A percentile compares a stretch with the other conserved stretches of the same genome.
Conservation (phyloP, 345 rosid genomes). For the Brassica juncea region DNA sequence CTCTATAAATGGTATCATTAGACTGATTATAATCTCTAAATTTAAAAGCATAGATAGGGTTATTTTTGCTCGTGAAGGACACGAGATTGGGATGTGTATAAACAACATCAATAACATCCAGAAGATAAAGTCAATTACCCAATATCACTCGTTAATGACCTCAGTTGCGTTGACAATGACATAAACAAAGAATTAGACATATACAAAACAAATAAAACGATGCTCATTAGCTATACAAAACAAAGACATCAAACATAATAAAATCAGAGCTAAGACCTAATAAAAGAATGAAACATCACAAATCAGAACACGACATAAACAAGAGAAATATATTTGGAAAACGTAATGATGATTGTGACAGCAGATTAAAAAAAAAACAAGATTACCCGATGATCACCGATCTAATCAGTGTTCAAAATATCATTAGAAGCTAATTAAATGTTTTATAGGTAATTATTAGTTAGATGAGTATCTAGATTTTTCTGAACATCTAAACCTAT, state of each 20-base stretch:
- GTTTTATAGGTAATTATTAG: too few species aligned
- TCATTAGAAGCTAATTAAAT: too few species aligned
- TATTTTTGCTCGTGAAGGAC: background rate
- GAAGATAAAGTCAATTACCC: background rate
- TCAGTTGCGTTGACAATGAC: slow-evolving; percentile 6
- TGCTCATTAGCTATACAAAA: background rate
- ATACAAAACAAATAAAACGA: background rate
- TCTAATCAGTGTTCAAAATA: too few species aligned
- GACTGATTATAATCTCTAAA: background rate
- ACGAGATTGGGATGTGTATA: background rate
- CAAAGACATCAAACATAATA: background rate
- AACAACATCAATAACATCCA: background rate
- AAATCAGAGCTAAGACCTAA: background rate
- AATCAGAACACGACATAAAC: background rate
- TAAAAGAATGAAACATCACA: background rate
- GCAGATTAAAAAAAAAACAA: background rate
- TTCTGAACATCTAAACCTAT: too few species aligned
- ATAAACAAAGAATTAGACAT: background rate
- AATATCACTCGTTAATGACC: background rate
- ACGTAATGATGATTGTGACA: background rate
- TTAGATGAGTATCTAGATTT: too few species aligned
- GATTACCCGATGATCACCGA: background rate
- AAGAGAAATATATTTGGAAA: background rate
- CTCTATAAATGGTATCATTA: background rate
- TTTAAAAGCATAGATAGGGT: background rate